phyloP scores from a whole-genome alignment of 176 grass and related monocot species.

The Eleusine indica region DNA sequence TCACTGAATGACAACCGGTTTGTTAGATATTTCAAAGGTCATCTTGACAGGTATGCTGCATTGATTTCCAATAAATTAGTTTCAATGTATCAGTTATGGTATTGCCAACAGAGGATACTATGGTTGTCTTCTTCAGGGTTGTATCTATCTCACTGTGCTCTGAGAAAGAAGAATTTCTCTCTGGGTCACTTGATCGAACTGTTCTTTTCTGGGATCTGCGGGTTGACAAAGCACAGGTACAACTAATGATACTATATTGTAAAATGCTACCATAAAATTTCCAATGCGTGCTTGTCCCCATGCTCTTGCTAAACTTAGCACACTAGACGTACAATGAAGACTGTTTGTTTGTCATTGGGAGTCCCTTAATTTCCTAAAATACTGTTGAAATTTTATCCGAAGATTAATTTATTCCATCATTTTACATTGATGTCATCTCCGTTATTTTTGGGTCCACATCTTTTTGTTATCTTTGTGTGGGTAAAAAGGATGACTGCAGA shows the following conservation, averaged over 20 bases:
- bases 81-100: constrained; percentile 23
- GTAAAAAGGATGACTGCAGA: no score
- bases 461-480: no score
- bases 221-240: constrained; percentile 91
- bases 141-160: constrained; percentile 83
- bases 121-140: constrained; percentile 60
- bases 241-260: constrained; percentile 14
- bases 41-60: constrained; percentile 77
- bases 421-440: not conserved
- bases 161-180: constrained; percentile 81
- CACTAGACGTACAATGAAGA: constrained; percentile 16
- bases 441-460: not conserved
- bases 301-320: not conserved
- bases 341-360: not conserved
- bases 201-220: constrained; percentile 90
- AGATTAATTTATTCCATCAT: no score
- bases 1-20: constrained; percentile 93
- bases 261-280: not conserved
- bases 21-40: constrained; percentile 98
- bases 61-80: not conserved
- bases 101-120: constrained; percentile 10
- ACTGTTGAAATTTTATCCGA: not conserved
- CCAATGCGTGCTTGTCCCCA: not conserved
- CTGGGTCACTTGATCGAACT: constrained; percentile 92
- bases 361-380: not conserved